A percentile compares a stretch with the other conserved stretches of the same genome.
Evolutionary conservation across 352 stramenopile genomes (phyloP).

Genomic region (Blastocystis hominis): DNA sequence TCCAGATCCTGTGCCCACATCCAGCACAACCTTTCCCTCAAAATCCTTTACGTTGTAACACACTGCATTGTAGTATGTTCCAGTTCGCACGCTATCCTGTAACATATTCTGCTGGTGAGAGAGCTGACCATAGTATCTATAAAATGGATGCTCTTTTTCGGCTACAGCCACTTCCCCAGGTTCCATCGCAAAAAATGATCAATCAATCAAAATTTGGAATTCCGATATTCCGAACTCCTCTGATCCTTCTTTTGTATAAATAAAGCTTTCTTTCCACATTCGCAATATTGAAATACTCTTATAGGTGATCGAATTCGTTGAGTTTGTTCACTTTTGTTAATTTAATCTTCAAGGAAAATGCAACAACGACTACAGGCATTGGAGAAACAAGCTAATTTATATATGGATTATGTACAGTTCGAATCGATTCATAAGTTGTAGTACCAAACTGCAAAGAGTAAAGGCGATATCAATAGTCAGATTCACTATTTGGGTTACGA

Average conservation of each 20-base stretch:
- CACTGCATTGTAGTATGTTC: conserved; percentile 93
- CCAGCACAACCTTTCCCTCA: conserved; percentile 90
- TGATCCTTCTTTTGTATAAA: neutral
- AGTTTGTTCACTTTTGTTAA: neutral
- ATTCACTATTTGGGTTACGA: neutral
- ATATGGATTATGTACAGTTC: neutral
- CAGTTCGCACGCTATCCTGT: conserved; percentile 93
- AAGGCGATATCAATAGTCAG: neutral
- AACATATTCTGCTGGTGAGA: conserved; percentile 99
- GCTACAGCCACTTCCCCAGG: conserved; percentile 45
- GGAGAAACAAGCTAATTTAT: neutral
- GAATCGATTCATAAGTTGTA: neutral
- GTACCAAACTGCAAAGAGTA: neutral
- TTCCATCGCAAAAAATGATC: conserved; percentile 13
- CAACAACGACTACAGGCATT: neutral
- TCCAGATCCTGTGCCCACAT: conserved; percentile 95
- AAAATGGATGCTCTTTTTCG: conserved; percentile 72
- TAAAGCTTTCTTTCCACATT: neutral
- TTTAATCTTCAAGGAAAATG: neutral
- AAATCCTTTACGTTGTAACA: conserved; percentile 87
- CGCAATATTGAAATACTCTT: neutral
- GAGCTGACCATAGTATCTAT: conserved; percentile 84
- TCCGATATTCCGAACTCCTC: neutral
- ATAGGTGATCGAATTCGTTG: neutral
- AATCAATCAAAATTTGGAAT: neutral